Evolutionary conservation across 768 basidiomycete species (phyloP).

Genomic region (Royoungia palumana): DNA sequence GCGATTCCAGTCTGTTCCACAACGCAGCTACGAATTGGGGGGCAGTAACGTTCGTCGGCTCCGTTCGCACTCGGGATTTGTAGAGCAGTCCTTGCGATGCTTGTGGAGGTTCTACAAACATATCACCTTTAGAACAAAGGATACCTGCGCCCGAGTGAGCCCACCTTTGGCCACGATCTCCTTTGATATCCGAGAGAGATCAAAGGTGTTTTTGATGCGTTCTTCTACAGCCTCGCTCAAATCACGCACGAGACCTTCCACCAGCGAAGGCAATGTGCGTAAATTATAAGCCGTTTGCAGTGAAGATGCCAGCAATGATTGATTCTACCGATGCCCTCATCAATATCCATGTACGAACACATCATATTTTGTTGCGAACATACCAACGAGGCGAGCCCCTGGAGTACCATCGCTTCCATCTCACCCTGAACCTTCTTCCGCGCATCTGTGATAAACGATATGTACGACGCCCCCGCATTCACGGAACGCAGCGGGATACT

Average conservation of each 20-base stretch:
- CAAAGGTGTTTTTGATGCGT: conserved; percentile 80
- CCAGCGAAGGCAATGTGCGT: conserved; percentile 75
- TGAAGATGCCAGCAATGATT: conserved; percentile 85
- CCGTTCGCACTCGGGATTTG: conserved; percentile 82
- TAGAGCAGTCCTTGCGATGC: conserved; percentile 50
- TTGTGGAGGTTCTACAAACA: conserved; percentile 18
- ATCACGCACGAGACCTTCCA: conserved; percentile 74
- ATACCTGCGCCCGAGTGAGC: neutral
- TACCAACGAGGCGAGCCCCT: conserved; percentile 75
- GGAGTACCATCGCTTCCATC: conserved; percentile 89
- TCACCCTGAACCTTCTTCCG: conserved; percentile 69
- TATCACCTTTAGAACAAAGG: neutral
- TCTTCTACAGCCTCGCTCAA: conserved; percentile 80
- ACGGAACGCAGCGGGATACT: conserved; percentile 69
- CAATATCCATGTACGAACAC: neutral
- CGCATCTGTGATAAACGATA: conserved; percentile 70
- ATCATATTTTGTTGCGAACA: conserved; percentile 25
- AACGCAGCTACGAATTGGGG: conserved; percentile 76
- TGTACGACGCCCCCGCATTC: conserved; percentile 62
- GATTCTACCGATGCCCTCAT: conserved; percentile 54
- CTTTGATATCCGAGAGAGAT: conserved; percentile 80
- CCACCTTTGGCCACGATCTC: conserved; percentile 80
- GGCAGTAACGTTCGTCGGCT: conserved; percentile 84
- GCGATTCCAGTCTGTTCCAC: conserved; percentile 58
- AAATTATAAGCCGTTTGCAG: conserved; percentile 96